Evolutionary conservation across 2,329 filamentous ascomycete species (phyloP).

Genomic region (Pseudodiploospora longispora): DNA sequence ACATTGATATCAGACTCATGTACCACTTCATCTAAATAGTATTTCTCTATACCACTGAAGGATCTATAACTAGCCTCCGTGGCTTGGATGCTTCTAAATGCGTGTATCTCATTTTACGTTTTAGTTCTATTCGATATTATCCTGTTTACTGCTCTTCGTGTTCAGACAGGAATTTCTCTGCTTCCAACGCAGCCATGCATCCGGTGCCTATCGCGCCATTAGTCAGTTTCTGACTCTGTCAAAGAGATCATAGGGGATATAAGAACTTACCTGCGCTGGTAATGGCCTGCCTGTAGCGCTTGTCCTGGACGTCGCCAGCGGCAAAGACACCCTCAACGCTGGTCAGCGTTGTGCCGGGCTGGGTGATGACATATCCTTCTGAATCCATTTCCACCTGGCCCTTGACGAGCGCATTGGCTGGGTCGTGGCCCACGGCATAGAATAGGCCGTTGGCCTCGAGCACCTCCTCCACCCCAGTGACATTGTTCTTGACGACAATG

Average conservation of each 20-base stretch:
- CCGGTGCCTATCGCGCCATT: conserved; percentile 59
- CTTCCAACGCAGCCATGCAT: conserved; percentile 91
- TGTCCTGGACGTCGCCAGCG: conserved; percentile 96
- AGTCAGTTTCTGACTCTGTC: conserved; percentile 6
- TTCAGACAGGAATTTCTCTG: conserved; percentile 86
- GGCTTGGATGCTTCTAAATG: not conserved
- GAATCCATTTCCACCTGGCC: conserved; percentile 80
- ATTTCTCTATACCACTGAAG: too few relatives aligned
- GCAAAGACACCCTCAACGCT: conserved; percentile 90
- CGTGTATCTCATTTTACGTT: not conserved
- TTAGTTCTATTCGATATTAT: conserved; percentile 1
- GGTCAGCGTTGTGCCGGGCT: conserved; percentile 80
- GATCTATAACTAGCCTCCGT: too few relatives aligned
- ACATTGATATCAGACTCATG: too few relatives aligned
- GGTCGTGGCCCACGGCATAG: conserved; percentile 95
- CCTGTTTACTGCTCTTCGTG: conserved; percentile 36
- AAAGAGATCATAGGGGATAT: not conserved
- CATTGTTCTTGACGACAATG: conserved; percentile 72
- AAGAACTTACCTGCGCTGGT: conserved; percentile 77
- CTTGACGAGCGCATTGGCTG: conserved; percentile 84
- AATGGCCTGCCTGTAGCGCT: conserved; percentile 94
- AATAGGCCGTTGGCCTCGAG: conserved; percentile 88
- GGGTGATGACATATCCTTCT: conserved; percentile 85
- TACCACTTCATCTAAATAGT: too few relatives aligned
- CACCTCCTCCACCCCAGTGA: conserved; percentile 70